Conservation (phyloP, 192 early-diverging fungal genomes). For the Mortierella claussenii region DNA sequence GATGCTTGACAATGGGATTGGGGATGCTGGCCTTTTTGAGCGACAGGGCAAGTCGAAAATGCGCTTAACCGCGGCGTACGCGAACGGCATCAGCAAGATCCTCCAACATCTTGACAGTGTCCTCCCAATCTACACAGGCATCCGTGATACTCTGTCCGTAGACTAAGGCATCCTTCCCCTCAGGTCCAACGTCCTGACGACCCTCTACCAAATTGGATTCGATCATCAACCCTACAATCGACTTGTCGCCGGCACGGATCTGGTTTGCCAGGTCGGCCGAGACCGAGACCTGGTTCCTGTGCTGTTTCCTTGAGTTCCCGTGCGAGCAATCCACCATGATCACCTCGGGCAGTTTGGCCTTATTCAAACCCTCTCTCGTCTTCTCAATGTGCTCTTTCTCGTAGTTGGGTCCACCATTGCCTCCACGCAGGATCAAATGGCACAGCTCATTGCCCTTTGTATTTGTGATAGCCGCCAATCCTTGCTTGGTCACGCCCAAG, state of each 20-base stretch:
- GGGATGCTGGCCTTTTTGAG: too few species aligned
- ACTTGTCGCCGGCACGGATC: constrained; percentile 72
- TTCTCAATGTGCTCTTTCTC: constrained; percentile 67
- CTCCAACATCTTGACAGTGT: constrained; percentile 81
- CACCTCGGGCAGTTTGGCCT: constrained; percentile 68
- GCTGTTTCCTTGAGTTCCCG: constrained; percentile 91
- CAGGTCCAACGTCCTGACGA: constrained; percentile 83
- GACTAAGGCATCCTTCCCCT: constrained; percentile 71
- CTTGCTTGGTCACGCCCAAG: constrained; percentile 95
- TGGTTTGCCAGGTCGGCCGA: constrained; percentile 75
- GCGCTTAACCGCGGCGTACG: constrained; percentile 64
- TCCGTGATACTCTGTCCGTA: constrained; percentile 96
- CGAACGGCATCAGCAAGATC: constrained; percentile 83
- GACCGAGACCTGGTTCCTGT: constrained; percentile 87
- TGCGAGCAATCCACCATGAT: constrained; percentile 98
- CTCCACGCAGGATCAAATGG: constrained; percentile 93
- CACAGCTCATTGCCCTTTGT: constrained; percentile 87
- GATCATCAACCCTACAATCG: constrained; percentile 92
- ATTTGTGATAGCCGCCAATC: constrained; percentile 88
- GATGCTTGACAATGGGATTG: background rate
- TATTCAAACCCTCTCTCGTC: constrained; percentile 67
- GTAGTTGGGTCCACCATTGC: constrained; percentile 92
- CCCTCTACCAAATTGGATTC: constrained; percentile 92
- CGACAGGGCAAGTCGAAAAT: too few species aligned
- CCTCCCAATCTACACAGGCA: constrained; percentile 90